Percentiles rank a stretch among this genome's conserved stretches.
Evolutionary conservation across 2,329 filamentous ascomycete species (phyloP).

Genomic region (Phyllosticta paracitricarpa): DNA sequence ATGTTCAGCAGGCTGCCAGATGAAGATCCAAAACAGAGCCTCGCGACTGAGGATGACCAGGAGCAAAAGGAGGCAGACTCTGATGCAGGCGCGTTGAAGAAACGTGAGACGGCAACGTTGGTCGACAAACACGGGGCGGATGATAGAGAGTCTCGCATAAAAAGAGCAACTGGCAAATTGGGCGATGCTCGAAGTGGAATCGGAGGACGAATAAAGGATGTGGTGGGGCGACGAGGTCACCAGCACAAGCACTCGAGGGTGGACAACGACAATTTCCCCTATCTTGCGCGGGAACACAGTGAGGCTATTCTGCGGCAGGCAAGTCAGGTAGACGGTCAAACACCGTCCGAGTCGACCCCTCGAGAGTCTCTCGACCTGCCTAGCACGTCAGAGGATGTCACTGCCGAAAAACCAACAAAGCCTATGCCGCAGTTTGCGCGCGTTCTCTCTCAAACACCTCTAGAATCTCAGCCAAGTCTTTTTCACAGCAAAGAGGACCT

Average conservation of each 20-base stretch:
- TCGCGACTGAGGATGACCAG: conserved; percentile 47
- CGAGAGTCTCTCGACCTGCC: conserved; percentile 6
- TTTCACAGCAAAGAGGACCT: conserved; percentile 13
- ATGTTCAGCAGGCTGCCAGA: conserved; percentile 30
- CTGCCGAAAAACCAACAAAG: not conserved
- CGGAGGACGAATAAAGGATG: conserved; percentile 69
- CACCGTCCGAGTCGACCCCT: conserved; percentile 1
- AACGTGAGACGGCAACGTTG: conserved; percentile 18
- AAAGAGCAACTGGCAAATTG: conserved; percentile 67
- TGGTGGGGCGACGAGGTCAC: conserved; percentile 50
- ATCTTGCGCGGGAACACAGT: conserved; percentile 1
- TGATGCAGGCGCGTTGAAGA: conserved; percentile 17
- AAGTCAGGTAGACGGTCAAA: not conserved
- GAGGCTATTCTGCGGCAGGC: not conserved
- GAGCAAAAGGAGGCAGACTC: conserved; percentile 40
- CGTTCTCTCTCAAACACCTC: conserved; percentile 25
- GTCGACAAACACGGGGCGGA: conserved; percentile 4
- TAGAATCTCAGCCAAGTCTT: conserved; percentile 19
- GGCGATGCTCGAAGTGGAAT: conserved; percentile 74
- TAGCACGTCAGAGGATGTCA: conserved; percentile 3
- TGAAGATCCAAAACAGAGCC: conserved; percentile 17
- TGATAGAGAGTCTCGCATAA: conserved; percentile 39
- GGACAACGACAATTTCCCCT: conserved; percentile 24
- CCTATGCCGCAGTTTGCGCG: conserved; percentile 14
- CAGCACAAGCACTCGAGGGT: conserved; percentile 30